Percentiles rank a stretch among this genome's conserved stretches.
Conservation (phyloP, 2,329 filamentous ascomycete species). For the Capronia coronata region DNA sequence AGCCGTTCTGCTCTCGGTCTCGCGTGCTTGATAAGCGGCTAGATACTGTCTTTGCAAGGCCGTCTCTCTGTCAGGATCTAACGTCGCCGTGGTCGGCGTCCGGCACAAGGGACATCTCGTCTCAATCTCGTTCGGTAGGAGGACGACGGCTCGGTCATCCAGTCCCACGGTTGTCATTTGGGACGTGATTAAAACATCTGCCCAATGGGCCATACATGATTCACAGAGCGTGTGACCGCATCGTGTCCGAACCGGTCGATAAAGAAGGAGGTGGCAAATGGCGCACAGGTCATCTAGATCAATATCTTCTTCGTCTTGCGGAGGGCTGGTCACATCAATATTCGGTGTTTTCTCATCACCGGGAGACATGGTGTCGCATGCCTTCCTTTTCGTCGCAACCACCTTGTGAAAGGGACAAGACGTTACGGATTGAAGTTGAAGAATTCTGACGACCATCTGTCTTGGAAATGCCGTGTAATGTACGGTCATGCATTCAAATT, state of each 20-base stretch:
- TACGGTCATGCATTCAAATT: background rate
- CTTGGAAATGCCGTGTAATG: background rate
- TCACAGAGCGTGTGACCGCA: slow-evolving; percentile 26
- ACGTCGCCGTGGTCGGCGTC: slow-evolving; percentile 16
- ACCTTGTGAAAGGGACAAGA: background rate
- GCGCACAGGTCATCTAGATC: slow-evolving; percentile 25
- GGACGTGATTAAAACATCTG: slow-evolving; percentile 25
- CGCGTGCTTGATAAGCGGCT: slow-evolving; percentile 14
- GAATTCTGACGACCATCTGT: no score
- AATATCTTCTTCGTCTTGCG: slow-evolving; percentile 8
- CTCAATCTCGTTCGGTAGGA: slow-evolving; percentile 24
- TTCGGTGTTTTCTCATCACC: background rate
- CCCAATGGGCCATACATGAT: slow-evolving; percentile 26
- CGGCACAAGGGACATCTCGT: slow-evolving; percentile 27
- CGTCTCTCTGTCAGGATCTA: slow-evolving; percentile 12
- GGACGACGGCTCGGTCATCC: slow-evolving; percentile 17
- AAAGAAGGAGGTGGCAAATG: slow-evolving; percentile 25
- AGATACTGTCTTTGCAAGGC: slow-evolving; percentile 17
- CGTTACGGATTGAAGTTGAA: no score
- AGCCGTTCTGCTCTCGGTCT: slow-evolving; percentile 1
- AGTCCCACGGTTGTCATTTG: slow-evolving; percentile 22
- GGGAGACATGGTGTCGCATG: background rate
- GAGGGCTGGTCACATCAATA: background rate
- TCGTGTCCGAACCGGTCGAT: slow-evolving; percentile 22
- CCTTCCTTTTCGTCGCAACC: slow-evolving; percentile 1